A percentile compares a stretch with the other conserved stretches of the same genome.
phyloP scores from a whole-genome alignment of 2,329 filamentous ascomycete genomes.

The Neonectria neomacrospora region DNA sequence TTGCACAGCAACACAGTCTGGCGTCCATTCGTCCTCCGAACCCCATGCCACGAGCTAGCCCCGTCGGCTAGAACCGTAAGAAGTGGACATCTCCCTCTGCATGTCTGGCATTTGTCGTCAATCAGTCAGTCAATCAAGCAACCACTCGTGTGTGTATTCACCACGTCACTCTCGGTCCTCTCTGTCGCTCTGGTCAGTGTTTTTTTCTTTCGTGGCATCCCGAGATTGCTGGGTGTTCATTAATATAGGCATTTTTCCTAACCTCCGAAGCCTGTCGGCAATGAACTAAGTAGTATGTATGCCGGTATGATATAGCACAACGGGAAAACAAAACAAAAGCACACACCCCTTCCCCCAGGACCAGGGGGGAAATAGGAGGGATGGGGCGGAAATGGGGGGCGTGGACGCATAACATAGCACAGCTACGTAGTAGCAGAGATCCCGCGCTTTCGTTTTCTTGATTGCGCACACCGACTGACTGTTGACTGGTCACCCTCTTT shows the following conservation, averaged over 20 bases:
- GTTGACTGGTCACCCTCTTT: constrained; percentile 8
- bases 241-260: constrained; percentile 21
- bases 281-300: no score
- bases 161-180: constrained; percentile 3
- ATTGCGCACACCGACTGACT: constrained; percentile 17
- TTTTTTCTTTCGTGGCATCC: neutral
- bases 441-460: neutral
- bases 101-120: neutral
- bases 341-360: neutral
- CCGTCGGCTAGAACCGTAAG: constrained; percentile 18
- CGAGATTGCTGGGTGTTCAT: constrained; percentile 19
- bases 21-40: constrained; percentile 14
- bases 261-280: constrained; percentile 20
- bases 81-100: constrained; percentile 6
- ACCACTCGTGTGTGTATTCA: neutral
- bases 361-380: neutral
- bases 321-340: constrained; percentile 6
- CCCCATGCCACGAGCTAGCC: constrained; percentile 23
- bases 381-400: constrained; percentile 3
- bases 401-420: constrained; percentile 2
- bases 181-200: neutral
- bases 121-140: neutral
- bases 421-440: neutral
- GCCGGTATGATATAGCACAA: neutral
- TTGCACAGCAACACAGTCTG: neutral